Evolutionary conservation across 1,284 basidiomycete genomes (phyloP).

Genomic region (Exobasidium cylindrosporum): DNA sequence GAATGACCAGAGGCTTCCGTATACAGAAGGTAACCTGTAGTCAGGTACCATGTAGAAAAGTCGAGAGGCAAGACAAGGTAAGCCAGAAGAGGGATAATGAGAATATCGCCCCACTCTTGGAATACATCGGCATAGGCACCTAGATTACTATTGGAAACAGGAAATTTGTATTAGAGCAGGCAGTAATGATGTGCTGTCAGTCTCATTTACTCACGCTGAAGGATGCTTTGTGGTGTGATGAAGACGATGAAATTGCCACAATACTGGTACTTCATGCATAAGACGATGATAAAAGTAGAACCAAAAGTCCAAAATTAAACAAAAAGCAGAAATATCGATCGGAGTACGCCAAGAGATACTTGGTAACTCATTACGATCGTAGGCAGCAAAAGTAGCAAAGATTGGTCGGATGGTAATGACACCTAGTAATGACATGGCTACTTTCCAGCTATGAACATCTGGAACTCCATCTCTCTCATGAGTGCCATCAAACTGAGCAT

Average conservation of each 20-base stretch:
- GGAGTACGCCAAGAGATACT: constrained; percentile 26
- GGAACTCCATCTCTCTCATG: constrained; percentile 33
- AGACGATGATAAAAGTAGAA: constrained; percentile 49
- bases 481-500: constrained; percentile 36
- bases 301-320: constrained; percentile 39
- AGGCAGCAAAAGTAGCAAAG: constrained; percentile 26
- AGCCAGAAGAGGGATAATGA: constrained; percentile 25
- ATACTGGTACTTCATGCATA: constrained; percentile 32
- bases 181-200: too few species aligned
- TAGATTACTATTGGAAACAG: neutral
- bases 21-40: constrained; percentile 37
- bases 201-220: constrained; percentile 25
- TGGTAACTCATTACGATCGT: constrained; percentile 28
- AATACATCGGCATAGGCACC: constrained; percentile 1
- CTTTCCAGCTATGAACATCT: constrained; percentile 23
- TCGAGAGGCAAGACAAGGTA: constrained; percentile 21
- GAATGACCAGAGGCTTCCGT: constrained; percentile 45
- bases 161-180: too few species aligned
- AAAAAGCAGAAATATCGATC: constrained; percentile 32
- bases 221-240: constrained; percentile 48
- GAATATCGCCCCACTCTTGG: constrained; percentile 31
- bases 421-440: constrained; percentile 25
- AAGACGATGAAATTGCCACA: constrained; percentile 34
- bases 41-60: constrained; percentile 24
- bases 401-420: constrained; percentile 30